phyloP scores from a whole-genome alignment of 768 basidiomycete species.

The Amanita phalloides region DNA sequence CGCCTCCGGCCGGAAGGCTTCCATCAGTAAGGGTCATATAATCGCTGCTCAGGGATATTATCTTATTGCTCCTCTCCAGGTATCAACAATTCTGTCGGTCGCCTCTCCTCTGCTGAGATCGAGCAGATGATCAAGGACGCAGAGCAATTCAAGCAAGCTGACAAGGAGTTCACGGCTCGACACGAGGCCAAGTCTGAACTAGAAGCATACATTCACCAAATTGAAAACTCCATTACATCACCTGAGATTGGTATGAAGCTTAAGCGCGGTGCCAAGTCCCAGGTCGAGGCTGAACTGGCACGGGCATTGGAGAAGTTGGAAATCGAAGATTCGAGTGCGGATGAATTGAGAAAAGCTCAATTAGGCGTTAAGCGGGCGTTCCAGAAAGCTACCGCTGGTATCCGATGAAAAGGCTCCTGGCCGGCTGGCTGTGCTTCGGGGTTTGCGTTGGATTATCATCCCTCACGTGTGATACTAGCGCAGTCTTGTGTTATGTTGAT shows the following conservation, averaged over 20 bases:
- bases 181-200: constrained; percentile 98
- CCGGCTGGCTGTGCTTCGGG: constrained; percentile 7
- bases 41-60: not conserved
- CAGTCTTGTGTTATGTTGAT: not conserved
- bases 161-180: constrained; percentile 96
- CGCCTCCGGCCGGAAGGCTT: constrained; percentile 98
- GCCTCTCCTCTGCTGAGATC: constrained; percentile 94
- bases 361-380: constrained; percentile 92
- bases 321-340: constrained; percentile 88
- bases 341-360: constrained; percentile 95
- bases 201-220: constrained; percentile 95
- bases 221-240: constrained; percentile 91
- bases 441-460: constrained; percentile 9
- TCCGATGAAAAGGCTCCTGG: constrained; percentile 44
- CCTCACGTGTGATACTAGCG: constrained; percentile 13
- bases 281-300: constrained; percentile 96
- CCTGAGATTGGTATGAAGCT: constrained; percentile 98
- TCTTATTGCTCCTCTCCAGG: constrained; percentile 29
- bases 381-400: constrained; percentile 92
- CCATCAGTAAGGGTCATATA: constrained; percentile 60
- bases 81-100: constrained; percentile 99
- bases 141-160: constrained; percentile 91
- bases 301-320: constrained; percentile 98
- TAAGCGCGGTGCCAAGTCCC: constrained; percentile 90
- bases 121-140: constrained; percentile 99